Percentiles rank a stretch among this genome's conserved stretches.
phyloP scores from a whole-genome alignment of 2,329 filamentous ascomycete genomes.

The Aspergillus japonicus region DNA sequence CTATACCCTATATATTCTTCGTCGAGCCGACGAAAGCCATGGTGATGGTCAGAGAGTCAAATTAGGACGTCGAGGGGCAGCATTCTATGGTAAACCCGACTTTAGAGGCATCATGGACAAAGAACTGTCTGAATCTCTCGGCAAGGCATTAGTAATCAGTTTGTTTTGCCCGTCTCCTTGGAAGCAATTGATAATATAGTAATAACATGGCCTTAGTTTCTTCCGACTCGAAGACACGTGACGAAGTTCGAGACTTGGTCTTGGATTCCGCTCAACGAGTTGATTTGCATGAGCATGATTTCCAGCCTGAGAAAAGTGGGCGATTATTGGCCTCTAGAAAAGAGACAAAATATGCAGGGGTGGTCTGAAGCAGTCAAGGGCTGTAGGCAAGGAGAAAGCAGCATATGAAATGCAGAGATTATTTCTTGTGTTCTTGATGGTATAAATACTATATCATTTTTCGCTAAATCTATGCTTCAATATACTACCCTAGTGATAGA shows the following conservation, averaged over 20 bases:
- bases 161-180: neutral
- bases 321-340: no score
- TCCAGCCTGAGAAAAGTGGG: neutral
- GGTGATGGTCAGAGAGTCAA: neutral
- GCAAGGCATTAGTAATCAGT: neutral
- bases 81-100: conserved; percentile 1
- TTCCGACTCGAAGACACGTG: neutral
- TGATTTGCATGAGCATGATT: conserved; percentile 7
- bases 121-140: neutral
- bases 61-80: neutral
- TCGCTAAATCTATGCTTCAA: no score
- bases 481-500: no score
- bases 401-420: no score
- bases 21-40: neutral
- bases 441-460: no score
- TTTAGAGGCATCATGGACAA: neutral
- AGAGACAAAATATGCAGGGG: no score
- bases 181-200: neutral
- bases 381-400: no score
- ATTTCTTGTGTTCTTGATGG: no score
- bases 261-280: neutral
- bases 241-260: neutral
- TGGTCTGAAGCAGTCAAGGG: no score
- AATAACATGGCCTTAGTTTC: neutral
- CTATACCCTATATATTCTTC: conserved; percentile 1